A percentile compares a stretch with the other conserved stretches of the same genome.
These are phyloP conservation scores for Paramecium sonneborni DNA, from an alignment of 73 alveolate species.

Conservation along the genomic window DNA sequence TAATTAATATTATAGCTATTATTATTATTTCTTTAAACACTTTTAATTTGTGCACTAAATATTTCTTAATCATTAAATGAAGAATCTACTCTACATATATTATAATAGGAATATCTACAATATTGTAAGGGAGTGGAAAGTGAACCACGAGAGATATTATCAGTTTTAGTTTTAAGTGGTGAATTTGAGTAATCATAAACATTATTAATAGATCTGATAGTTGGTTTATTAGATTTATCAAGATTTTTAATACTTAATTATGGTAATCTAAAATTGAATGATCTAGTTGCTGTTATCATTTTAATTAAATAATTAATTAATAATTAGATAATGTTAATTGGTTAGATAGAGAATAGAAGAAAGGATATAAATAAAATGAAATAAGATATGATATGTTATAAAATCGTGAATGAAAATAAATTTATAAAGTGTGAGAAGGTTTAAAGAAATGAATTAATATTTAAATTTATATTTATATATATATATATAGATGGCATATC, in stretches of 20 bases:
- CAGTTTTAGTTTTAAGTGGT: constrained; percentile 41
- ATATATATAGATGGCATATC: background rate
- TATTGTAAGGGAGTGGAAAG: constrained; percentile 13
- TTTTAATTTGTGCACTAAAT: background rate
- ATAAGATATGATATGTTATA: background rate
- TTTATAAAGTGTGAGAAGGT: background rate
- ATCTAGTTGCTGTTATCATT: constrained; percentile 24
- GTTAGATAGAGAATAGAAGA: background rate
- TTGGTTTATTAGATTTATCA: background rate
- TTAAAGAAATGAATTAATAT: background rate
- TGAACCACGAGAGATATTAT: background rate
- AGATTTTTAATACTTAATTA: background rate
- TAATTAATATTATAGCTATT: background rate
- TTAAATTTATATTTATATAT: background rate
- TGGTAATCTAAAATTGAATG: background rate
- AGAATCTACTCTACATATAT: background rate
- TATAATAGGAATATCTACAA: background rate
- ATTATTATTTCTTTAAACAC: background rate
- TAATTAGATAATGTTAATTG: background rate
- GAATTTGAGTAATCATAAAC: background rate
- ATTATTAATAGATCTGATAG: background rate
- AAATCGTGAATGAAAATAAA: background rate
- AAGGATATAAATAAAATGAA: background rate
- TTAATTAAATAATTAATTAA: background rate
- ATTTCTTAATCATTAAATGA: constrained; percentile 42